Evolutionary conservation across 176 grass and related monocot species (phyloP).

Genomic region (Ensete glaucum): DNA sequence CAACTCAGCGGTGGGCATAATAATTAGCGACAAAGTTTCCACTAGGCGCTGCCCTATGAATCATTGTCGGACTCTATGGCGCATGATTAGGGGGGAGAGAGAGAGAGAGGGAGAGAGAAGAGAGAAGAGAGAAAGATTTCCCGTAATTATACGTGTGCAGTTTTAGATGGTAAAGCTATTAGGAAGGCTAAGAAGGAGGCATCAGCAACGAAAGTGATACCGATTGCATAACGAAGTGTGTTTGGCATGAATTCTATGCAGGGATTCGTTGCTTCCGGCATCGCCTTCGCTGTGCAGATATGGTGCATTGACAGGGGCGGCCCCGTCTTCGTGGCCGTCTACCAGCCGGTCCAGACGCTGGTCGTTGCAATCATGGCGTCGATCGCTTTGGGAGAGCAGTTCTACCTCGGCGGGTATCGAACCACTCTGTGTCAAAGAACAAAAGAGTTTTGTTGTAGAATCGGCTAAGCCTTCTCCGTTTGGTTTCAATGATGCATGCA

Average conservation of each 20-base stretch:
- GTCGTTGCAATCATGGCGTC: constrained; percentile 95
- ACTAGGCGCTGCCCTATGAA: no score
- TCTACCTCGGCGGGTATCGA: constrained; percentile 73
- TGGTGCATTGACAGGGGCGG: constrained; percentile 96
- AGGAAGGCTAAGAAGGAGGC: no score
- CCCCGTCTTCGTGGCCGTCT: constrained; percentile 93
- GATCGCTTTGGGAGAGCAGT: constrained; percentile 58
- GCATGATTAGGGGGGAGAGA: no score
- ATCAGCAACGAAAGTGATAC: no score
- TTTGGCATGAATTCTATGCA: constrained; percentile 16
- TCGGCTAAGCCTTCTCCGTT: not conserved
- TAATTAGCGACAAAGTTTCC: no score
- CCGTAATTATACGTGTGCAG: no score
- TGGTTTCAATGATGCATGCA: constrained; percentile 6
- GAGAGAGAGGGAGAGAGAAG: no score
- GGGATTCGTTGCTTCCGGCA: constrained; percentile 94
- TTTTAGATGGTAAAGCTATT: no score
- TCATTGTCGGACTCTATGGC: no score
- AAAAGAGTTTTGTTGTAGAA: not conserved
- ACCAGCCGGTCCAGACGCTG: constrained; percentile 90
- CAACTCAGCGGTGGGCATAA: no score
- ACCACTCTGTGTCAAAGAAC: not conserved
- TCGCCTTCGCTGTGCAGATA: constrained; percentile 94
- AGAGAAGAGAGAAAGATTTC: no score
- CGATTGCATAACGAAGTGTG: not conserved